Percentiles rank a stretch among this genome's conserved stretches.
Conservation (phyloP, 495 filamentous ascomycete genomes). For the Umbilicaria muhlenbergii region DNA sequence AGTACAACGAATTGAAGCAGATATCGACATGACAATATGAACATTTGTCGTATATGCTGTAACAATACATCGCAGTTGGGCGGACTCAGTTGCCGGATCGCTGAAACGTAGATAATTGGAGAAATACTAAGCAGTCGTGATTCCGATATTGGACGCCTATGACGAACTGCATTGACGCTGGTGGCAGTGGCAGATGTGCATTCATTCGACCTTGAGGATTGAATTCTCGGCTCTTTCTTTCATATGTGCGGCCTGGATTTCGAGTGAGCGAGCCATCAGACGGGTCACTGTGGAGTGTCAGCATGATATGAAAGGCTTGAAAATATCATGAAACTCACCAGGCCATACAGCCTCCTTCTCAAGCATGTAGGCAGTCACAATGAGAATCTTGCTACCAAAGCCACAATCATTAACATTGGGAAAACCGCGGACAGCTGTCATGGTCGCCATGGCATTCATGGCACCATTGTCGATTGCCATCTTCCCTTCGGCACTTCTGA, state of each 20-base stretch:
- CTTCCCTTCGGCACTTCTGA: slow-evolving; percentile 66
- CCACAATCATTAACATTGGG: slow-evolving; percentile 49
- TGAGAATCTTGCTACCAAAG: slow-evolving; percentile 73
- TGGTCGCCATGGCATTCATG: slow-evolving; percentile 30
- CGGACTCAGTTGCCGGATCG: neutral
- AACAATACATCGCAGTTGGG: neutral
- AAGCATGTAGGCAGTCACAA: slow-evolving; percentile 77
- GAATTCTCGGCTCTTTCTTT: slow-evolving; percentile 54
- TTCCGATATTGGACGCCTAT: too few species aligned
- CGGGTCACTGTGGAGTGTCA: slow-evolving; percentile 51
- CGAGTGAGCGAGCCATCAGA: slow-evolving; percentile 74
- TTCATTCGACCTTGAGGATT: slow-evolving; percentile 27
- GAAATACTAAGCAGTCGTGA: neutral
- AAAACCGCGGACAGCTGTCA: slow-evolving; percentile 35
- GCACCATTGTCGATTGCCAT: slow-evolving; percentile 42
- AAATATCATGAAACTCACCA: slow-evolving; percentile 35
- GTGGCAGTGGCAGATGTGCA: too few species aligned
- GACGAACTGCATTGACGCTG: too few species aligned
- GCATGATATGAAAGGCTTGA: slow-evolving; percentile 2
- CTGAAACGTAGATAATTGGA: neutral
- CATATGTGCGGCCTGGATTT: slow-evolving; percentile 74
- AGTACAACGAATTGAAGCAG: too few species aligned
- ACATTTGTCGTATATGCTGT: neutral
- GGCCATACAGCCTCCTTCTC: slow-evolving; percentile 88
- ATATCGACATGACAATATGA: neutral